phyloP scores from a whole-genome alignment of 192 early-diverging fungal species.

The Podila clonocystis region DNA sequence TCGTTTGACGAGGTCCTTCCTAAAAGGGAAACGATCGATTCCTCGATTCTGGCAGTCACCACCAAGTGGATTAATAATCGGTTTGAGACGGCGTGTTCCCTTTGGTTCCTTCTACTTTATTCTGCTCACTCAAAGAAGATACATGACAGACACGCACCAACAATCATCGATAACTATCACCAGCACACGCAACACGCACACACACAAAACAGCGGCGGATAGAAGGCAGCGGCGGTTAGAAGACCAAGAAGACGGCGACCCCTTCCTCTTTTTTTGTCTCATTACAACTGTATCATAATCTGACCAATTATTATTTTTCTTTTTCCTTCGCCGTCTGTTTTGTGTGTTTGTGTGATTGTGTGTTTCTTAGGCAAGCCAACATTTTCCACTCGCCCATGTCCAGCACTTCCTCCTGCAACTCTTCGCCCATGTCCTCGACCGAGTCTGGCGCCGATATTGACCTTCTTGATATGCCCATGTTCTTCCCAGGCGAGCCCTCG shows the following conservation, averaged over 20 bases:
- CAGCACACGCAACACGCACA: no score
- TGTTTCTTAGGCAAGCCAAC: not conserved
- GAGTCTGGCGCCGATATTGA: slow-evolving; percentile 40
- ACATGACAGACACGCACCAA: not conserved
- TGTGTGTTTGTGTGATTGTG: not conserved
- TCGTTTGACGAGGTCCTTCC: not conserved
- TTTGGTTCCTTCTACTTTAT: not conserved
- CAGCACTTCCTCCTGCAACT: slow-evolving; percentile 35
- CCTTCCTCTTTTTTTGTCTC: not conserved
- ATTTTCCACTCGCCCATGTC: slow-evolving; percentile 44
- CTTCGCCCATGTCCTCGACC: slow-evolving; percentile 41
- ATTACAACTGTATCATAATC: not conserved
- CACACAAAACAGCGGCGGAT: no score
- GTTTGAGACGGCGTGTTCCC: not conserved
- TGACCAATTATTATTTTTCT: not conserved
- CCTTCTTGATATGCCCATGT: slow-evolving; percentile 42
- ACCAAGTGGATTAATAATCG: not conserved
- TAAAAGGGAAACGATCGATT: not conserved
- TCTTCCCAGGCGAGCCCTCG: slow-evolving; percentile 30
- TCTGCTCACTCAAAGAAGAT: not conserved
- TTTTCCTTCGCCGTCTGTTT: not conserved
- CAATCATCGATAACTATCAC: no score
- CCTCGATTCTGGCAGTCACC: not conserved
- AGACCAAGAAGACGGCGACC: no score
- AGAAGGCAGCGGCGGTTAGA: no score